phyloP scores from a whole-genome alignment of 2,329 filamentous ascomycete species.

The Rhinocladiella similis region DNA sequence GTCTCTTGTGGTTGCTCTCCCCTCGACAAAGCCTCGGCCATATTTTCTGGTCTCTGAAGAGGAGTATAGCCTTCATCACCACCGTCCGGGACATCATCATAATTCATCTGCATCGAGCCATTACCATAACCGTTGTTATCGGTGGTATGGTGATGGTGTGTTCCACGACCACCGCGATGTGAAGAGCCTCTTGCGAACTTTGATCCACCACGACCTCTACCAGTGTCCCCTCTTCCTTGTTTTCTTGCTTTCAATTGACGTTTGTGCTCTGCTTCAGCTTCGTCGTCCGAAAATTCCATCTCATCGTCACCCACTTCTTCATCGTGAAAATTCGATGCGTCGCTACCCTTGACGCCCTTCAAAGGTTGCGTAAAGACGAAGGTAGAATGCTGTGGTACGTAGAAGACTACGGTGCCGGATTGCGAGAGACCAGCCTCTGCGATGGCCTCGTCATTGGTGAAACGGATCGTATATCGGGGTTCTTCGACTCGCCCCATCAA shows the following conservation, averaged over 20 bases:
- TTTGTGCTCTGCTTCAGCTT: constrained; percentile 85
- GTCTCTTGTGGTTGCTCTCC: constrained; percentile 23
- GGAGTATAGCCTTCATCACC: constrained; percentile 63
- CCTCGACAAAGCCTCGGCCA: constrained; percentile 51
- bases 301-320: constrained; percentile 86
- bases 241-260: constrained; percentile 67
- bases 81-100: constrained; percentile 61
- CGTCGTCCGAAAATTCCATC: constrained; percentile 94
- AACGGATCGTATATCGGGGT: constrained; percentile 81
- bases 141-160: constrained; percentile 5
- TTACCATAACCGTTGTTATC: constrained; percentile 28
- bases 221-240: constrained; percentile 51
- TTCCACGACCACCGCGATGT: constrained; percentile 20
- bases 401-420: constrained; percentile 73
- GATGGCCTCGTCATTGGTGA: constrained; percentile 68
- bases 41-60: constrained; percentile 66
- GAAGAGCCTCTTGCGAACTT: constrained; percentile 15
- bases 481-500: constrained; percentile 82
- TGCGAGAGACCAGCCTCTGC: constrained; percentile 55
- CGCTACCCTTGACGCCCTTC: constrained; percentile 78
- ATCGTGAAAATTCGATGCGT: constrained; percentile 92
- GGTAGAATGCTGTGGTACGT: constrained; percentile 73
- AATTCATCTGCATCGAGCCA: constrained; percentile 55
- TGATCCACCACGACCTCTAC: constrained; percentile 37
- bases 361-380: constrained; percentile 86